Base-by-base conservation (phyloP, 345 rosid genomes). In the Acer saccharum region DNA sequence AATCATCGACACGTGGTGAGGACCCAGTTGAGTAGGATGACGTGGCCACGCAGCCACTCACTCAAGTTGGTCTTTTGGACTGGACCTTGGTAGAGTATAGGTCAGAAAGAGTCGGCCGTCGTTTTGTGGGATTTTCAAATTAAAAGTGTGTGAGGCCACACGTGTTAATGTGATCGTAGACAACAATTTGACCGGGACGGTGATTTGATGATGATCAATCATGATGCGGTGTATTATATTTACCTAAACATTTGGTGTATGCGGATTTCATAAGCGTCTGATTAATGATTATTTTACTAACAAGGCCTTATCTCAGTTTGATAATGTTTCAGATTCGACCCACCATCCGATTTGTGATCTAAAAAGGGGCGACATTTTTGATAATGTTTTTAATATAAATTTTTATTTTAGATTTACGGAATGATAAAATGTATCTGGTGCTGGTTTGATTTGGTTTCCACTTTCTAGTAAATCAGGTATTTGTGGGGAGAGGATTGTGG, bases 61-160 rank as follows among this genome's bases (percentile, higher is more conserved):
- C 84, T 76, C 80, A 48, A 57, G 16, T 58, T 29, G 43, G 77
- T 44, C 54, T 18, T 43, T 32, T 1, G 8, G 6, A 9, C 21
- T 60, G 23, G 27, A 21, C 27, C 5, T 60, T 60, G 64, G 11
- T 2, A 60, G 29, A 17, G 44, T 62, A 7, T 77, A 55, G 46
- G 9, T 7, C 2, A 43, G 46, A 43, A 23, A 64, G 76, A 76
- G 78, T 80, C 71, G 74, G 86, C 8, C 76, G 85, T 81, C 79
- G 35, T 78, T 65, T 80, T 65, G 41, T 32, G 7, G 17, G 32
- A 17, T 63, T 68, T 77, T 58, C 35, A 35, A 35, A 4, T 48
- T 12, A 11, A 73, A 77, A 64, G 73, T 72, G 64, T 48, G 80
- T 35, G 75, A 78, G 52, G 20, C 29, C 81, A 70, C 80, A 73